Percentiles rank a stretch among this genome's conserved stretches.
Evolutionary conservation across 108 stramenopile genomes (phyloP).

Genomic region (Schizochytrium sp.): DNA sequence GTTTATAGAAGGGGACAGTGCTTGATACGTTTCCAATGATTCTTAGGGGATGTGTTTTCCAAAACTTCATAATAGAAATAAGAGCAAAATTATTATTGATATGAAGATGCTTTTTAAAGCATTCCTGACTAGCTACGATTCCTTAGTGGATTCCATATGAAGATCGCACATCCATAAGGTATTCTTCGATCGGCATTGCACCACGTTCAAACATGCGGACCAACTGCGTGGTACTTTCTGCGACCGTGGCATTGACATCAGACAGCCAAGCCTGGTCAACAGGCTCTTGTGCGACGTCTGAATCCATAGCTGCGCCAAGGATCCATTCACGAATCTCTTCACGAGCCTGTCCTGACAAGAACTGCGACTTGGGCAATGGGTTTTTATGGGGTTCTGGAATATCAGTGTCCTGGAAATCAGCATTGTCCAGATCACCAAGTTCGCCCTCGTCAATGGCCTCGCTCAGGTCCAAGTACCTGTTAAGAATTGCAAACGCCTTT

Average conservation of each 20-base stretch:
- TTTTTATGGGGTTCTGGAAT: constrained; percentile 66
- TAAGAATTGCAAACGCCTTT: constrained; percentile 80
- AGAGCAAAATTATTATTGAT: no score
- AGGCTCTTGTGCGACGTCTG: constrained; percentile 73
- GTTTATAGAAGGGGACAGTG: no score
- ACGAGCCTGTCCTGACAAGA: constrained; percentile 68
- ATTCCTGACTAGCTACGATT: no score
- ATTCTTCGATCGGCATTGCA: constrained; percentile 53
- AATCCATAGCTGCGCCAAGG: constrained; percentile 76
- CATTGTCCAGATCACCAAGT: constrained; percentile 71
- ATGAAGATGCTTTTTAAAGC: no score
- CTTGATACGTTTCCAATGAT: no score
- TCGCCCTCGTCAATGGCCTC: constrained; percentile 82
- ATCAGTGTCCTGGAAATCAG: constrained; percentile 76
- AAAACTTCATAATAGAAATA: no score
- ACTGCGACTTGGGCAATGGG: constrained; percentile 67
- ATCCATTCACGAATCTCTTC: constrained; percentile 82
- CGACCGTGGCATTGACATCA: not conserved
- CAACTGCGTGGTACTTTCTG: not conserved
- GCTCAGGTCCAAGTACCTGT: constrained; percentile 80
- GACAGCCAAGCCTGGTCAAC: constrained; percentile 23
- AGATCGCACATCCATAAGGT: not conserved
- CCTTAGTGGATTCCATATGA: not conserved
- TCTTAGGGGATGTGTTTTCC: no score
- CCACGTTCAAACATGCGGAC: constrained; percentile 50